These are phyloP conservation scores for Crucihimalaya himalaica DNA, from an alignment of 345 rosid genomes.

Conservation along the genomic window DNA sequence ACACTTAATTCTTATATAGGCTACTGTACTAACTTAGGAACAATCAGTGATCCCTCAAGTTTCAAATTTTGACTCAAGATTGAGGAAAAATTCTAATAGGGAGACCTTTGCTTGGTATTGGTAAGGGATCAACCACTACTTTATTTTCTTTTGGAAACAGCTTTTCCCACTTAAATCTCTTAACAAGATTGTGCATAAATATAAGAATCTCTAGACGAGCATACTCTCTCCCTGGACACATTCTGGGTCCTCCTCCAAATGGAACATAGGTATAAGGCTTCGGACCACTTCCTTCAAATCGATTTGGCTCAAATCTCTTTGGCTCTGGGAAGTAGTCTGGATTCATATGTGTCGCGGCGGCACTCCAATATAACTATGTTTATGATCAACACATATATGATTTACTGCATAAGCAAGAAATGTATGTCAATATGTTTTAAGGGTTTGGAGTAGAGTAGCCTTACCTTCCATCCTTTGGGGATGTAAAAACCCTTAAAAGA, in stretches of 20 bases:
- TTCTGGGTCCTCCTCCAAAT: constrained; percentile 56
- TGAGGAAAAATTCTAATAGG: constrained; percentile 45
- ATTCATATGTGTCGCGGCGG: constrained; percentile 45
- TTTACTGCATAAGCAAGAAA: not conserved
- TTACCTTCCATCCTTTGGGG: constrained; percentile 57
- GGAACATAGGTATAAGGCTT: constrained; percentile 52
- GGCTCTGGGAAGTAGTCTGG: constrained; percentile 47
- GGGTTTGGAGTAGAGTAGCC: not conserved
- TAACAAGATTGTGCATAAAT: constrained; percentile 51
- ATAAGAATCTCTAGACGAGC: constrained; percentile 50
- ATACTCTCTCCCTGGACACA: constrained; percentile 58
- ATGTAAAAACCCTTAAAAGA: constrained; percentile 46
- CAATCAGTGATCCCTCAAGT: not conserved
- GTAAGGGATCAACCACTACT: constrained; percentile 47
- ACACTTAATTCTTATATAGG: not conserved
- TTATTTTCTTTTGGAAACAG: constrained; percentile 42
- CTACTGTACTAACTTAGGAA: not conserved
- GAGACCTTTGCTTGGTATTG: constrained; percentile 46
- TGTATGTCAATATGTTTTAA: not conserved
- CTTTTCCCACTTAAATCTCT: constrained; percentile 50
- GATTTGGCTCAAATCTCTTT: constrained; percentile 46
- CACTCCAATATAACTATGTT: constrained; percentile 51
- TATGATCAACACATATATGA: not conserved
- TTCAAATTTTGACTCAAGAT: constrained; percentile 8
- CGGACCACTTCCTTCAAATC: constrained; percentile 51